Conservation (phyloP, 2,329 filamentous ascomycete genomes). For the Cercospora brassicicola region DNA sequence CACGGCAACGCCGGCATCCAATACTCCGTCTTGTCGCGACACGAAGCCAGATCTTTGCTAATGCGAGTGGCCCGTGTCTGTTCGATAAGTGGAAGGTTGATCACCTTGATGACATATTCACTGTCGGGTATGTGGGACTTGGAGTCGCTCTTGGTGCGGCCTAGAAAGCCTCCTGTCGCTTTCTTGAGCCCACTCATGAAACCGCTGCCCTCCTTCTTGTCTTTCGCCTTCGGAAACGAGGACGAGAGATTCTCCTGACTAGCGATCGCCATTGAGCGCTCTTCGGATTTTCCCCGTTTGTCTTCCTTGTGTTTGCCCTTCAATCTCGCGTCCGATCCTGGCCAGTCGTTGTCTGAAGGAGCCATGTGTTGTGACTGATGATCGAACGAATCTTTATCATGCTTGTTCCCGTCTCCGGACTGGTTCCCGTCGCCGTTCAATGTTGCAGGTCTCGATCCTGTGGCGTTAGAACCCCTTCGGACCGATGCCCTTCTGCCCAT, state of each 20-base stretch:
- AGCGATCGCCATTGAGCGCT: constrained; percentile 29
- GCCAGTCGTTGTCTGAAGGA: constrained; percentile 32
- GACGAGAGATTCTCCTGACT: constrained; percentile 32
- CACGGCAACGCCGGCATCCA: constrained; percentile 98
- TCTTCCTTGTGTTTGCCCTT: constrained; percentile 30
- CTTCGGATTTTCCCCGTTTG: constrained; percentile 38
- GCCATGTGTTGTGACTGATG: constrained; percentile 32
- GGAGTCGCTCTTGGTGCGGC: constrained; percentile 64
- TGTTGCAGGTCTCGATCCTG: constrained; percentile 23
- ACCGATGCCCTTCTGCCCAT: constrained; percentile 34
- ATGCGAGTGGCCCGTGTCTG: constrained; percentile 90
- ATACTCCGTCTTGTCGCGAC: constrained; percentile 92
- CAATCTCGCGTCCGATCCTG: constrained; percentile 28
- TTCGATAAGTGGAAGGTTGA: constrained; percentile 81
- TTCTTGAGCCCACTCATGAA: constrained; percentile 36
- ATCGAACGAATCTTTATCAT: constrained; percentile 28
- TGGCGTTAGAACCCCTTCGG: constrained; percentile 36
- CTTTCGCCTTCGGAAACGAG: constrained; percentile 24
- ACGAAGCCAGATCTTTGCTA: constrained; percentile 82
- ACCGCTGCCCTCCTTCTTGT: constrained; percentile 29
- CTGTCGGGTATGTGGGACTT: constrained; percentile 63
- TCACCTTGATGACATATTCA: constrained; percentile 78
- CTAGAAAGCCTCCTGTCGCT: constrained; percentile 34
- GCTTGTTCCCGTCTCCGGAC: constrained; percentile 12
- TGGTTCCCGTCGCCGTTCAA: constrained; percentile 20